phyloP scores from a whole-genome alignment of 768 basidiomycete species.

The Filobasidium floriforme region DNA sequence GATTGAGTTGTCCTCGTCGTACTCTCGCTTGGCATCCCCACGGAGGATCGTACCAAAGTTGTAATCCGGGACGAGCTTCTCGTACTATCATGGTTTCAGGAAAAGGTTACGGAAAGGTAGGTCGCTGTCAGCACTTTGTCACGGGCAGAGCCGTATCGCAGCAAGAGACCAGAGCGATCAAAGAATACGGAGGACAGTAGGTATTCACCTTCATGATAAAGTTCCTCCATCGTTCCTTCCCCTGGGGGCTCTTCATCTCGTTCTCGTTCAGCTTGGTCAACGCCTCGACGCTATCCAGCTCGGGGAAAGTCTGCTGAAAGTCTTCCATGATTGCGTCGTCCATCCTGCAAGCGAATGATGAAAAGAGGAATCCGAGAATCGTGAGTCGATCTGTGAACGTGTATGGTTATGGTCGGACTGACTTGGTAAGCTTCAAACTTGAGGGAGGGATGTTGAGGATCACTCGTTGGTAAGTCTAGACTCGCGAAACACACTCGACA shows the following conservation, averaged over 20 bases:
- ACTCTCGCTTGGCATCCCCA: slow-evolving; percentile 68
- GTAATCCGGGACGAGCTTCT: slow-evolving; percentile 81
- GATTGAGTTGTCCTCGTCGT: slow-evolving; percentile 85
- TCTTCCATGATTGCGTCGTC: slow-evolving; percentile 89
- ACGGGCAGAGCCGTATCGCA: background rate
- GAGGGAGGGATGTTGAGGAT: slow-evolving; percentile 70
- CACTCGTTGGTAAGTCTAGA: slow-evolving; percentile 89
- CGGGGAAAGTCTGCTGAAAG: slow-evolving; percentile 70
- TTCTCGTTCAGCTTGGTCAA: slow-evolving; percentile 71
- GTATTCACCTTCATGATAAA: slow-evolving; percentile 60
- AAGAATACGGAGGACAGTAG: background rate
- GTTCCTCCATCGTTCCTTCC: slow-evolving; percentile 82
- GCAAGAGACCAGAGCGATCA: background rate
- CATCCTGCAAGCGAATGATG: slow-evolving; percentile 49
- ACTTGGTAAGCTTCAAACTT: slow-evolving; percentile 77
- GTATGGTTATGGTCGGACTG: slow-evolving; percentile 23
- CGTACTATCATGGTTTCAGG: slow-evolving; percentile 56
- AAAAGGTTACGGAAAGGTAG: background rate
- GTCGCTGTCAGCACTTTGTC: background rate
- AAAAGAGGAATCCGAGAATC: background rate
- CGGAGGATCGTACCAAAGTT: slow-evolving; percentile 96
- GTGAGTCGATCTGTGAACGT: background rate
- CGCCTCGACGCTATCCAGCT: slow-evolving; percentile 50
- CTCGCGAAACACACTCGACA: background rate
- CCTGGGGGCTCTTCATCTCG: slow-evolving; percentile 77